These are phyloP conservation scores for Camelina laxa DNA, from an alignment of 345 rosid species.

Conservation along the genomic window DNA sequence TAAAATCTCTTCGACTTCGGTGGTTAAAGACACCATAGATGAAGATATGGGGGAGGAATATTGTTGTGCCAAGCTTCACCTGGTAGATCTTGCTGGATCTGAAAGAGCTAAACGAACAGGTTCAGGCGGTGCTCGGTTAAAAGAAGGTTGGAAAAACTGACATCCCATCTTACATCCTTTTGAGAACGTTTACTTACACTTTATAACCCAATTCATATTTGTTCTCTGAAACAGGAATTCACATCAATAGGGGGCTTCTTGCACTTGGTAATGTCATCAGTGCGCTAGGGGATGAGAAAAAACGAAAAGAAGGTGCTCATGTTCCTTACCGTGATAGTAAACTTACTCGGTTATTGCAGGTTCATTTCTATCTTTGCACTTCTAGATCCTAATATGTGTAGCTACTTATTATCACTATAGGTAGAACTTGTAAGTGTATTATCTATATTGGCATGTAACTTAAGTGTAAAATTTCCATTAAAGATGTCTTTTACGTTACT, in stretches of 20 bases:
- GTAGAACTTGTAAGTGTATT: background rate
- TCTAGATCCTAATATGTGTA: slow-evolving; percentile 23
- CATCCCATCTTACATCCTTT: slow-evolving; percentile 28
- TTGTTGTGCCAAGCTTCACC: slow-evolving; percentile 80
- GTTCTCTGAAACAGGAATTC: slow-evolving; percentile 58
- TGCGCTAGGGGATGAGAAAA: slow-evolving; percentile 87
- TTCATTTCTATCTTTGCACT: slow-evolving; percentile 37
- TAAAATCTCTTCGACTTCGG: slow-evolving; percentile 56
- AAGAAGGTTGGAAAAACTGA: slow-evolving; percentile 63
- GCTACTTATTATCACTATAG: background rate
- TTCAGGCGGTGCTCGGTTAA: slow-evolving; percentile 73
- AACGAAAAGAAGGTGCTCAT: slow-evolving; percentile 78
- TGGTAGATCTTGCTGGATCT: slow-evolving; percentile 91
- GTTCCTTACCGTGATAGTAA: slow-evolving; percentile 92
- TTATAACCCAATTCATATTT: slow-evolving; percentile 14
- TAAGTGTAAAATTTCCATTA: background rate
- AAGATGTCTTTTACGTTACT: slow-evolving; percentile 27
- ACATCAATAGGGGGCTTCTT: slow-evolving; percentile 83
- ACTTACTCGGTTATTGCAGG: slow-evolving; percentile 85
- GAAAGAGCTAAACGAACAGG: slow-evolving; percentile 92
- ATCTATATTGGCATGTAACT: slow-evolving; percentile 12
- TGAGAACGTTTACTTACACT: slow-evolving; percentile 6
- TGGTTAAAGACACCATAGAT: slow-evolving; percentile 52
- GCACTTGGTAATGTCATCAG: slow-evolving; percentile 92
- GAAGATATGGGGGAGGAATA: slow-evolving; percentile 71